Evolutionary conservation across 2,329 filamentous ascomycete species (phyloP), one percentile per base, ranked within the genome.

Genomic region (Ophiostoma quercus): DNA sequence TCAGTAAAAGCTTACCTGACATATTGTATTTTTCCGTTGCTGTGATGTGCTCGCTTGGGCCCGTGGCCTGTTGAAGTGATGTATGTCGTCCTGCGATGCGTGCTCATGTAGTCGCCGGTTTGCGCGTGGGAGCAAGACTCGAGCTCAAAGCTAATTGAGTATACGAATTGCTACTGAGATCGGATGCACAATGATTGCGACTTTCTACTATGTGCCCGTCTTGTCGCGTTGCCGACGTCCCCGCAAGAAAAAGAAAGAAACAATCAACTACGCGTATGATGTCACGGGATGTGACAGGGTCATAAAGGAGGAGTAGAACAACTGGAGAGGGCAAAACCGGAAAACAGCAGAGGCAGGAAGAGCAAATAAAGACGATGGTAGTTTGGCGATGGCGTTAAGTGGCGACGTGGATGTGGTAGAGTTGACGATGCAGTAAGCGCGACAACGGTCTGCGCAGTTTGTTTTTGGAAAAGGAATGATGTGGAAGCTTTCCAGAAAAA

Each of bases 1-100:
- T 25, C 25, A 16, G 62, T 14, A 29, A 22, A 39, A 60, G 67
- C 69, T 69, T 72, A 72, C 70, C 70, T 68, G 71, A 71, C 71
- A 72, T 71, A 34, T n/a, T 65, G 62, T 14, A 25, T 25, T 8
- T 25, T 29, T 60, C 22, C 14, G 5, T 62, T 51, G 47, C 8
- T 62, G 25, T 32, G 8, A 22, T 57, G 51, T 57, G n/a, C 9
- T 25, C n/a, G 6, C 22, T 11, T 57, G 60, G 14, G 14, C 60
- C 3, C 7, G 12, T 37, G 60, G 60, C 60, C 60, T 22, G 29
- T 39, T 63, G 51, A 57, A 37, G 8, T 37, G 57, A 34, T 62
- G 51, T 25, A 16, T 43, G 43, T n/a, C 16, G 43, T 47, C 16
- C 43, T 16, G 43, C 43, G 43, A 47, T 47, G 43, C 43, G 43